Percentiles rank a stretch among this genome's conserved stretches.
Evolutionary conservation across 805 yeast species (phyloP).

Genomic region (Nakazawaea siamensis): DNA sequence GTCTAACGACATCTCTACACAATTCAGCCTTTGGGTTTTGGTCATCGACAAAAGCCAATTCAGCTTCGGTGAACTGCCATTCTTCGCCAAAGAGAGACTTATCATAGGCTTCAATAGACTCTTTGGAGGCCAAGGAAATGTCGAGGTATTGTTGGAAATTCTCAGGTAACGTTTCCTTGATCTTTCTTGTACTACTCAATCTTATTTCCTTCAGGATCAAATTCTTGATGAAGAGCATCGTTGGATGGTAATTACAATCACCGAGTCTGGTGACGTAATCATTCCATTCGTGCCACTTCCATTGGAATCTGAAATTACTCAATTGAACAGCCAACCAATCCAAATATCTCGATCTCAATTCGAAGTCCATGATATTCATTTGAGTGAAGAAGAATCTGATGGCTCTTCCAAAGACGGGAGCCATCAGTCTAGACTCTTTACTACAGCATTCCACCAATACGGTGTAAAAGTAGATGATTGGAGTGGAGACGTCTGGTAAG

Average conservation of each 20-base stretch:
- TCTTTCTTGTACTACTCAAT: constrained; percentile 65
- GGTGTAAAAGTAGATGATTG: constrained; percentile 73
- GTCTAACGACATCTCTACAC: constrained; percentile 24
- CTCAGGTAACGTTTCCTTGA: constrained; percentile 62
- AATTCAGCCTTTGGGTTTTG: constrained; percentile 24
- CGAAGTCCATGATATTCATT: constrained; percentile 63
- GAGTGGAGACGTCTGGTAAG: constrained; percentile 59
- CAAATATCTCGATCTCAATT: constrained; percentile 59
- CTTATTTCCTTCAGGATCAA: constrained; percentile 79
- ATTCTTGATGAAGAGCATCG: constrained; percentile 63
- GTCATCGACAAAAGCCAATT: constrained; percentile 23
- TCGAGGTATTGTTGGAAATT: constrained; percentile 44
- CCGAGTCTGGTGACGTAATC: constrained; percentile 40
- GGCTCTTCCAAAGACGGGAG: constrained; percentile 92
- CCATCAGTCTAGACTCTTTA: constrained; percentile 73
- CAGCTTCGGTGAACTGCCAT: constrained; percentile 16
- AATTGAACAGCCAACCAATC: constrained; percentile 94
- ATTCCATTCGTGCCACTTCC: constrained; percentile 98
- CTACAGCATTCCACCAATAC: constrained; percentile 82
- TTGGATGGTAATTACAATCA: constrained; percentile 57
- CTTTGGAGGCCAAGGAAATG: constrained; percentile 27
- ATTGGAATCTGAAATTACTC: constrained; percentile 87
- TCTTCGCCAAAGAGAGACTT: constrained; percentile 22
- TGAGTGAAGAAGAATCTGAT: constrained; percentile 73
- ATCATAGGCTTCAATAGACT: constrained; percentile 29